Conservation (phyloP, 805 yeast species). For the Metschnikowia borealis region DNA sequence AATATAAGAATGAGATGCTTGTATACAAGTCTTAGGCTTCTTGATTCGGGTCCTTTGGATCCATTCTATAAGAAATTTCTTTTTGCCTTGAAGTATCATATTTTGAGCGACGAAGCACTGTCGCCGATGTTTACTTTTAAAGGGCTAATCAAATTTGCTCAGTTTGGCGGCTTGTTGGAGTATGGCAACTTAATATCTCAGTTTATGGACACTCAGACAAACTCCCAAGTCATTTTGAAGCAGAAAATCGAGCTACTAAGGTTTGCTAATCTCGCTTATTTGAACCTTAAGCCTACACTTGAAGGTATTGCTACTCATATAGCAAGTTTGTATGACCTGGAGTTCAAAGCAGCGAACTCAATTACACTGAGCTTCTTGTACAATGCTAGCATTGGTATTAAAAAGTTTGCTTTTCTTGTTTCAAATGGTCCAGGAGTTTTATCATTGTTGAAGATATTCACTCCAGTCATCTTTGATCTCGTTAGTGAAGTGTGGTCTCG, state of each 20-base stretch:
- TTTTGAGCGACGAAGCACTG: slow-evolving; percentile 6
- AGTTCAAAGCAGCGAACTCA: background rate
- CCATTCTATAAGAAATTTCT: slow-evolving; percentile 7
- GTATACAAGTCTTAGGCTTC: slow-evolving; percentile 9
- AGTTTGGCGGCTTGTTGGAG: slow-evolving; percentile 4
- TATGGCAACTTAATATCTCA: background rate
- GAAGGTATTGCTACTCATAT: background rate
- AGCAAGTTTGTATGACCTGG: background rate
- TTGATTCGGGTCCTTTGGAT: slow-evolving; percentile 2
- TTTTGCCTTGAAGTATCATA: slow-evolving; percentile 10
- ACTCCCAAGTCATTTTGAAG: slow-evolving; percentile 7
- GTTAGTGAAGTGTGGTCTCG: slow-evolving; percentile 1
- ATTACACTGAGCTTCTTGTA: background rate
- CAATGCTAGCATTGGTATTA: background rate
- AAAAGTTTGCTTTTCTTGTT: background rate
- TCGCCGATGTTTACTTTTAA: slow-evolving; percentile 5
- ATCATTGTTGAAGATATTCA: background rate
- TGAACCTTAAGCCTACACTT: background rate
- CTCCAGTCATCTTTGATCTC: background rate
- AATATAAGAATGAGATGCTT: slow-evolving; percentile 5
- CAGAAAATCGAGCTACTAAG: slow-evolving; percentile 5
- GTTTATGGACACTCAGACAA: background rate
- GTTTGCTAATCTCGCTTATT: background rate
- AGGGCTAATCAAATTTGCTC: slow-evolving; percentile 3
- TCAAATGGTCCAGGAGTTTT: background rate